Percentiles rank a stretch among this genome's conserved stretches.
Conservation (phyloP, 2,329 filamentous ascomycete genomes). For the Herpotrichia juniperi region DNA sequence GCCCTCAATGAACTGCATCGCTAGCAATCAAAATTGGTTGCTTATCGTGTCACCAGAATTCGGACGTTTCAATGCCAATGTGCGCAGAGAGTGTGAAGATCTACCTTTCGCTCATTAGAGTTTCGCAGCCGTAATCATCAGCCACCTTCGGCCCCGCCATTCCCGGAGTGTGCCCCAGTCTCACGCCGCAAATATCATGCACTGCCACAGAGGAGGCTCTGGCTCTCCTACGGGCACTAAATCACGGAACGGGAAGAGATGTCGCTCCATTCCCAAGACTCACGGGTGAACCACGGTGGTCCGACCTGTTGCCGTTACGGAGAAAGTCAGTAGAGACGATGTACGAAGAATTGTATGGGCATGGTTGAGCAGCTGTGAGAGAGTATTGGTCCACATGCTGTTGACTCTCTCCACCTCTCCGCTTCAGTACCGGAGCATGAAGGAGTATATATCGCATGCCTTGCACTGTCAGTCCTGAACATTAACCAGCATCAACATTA, state of each 20-base stretch:
- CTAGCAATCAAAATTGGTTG: conserved; percentile 2
- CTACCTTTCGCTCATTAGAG: not conserved
- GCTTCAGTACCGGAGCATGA: conserved; percentile 36
- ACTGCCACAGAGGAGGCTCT: conserved; percentile 23
- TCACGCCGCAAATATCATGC: conserved; percentile 2
- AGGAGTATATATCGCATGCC: conserved; percentile 38
- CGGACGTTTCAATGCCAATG: not conserved
- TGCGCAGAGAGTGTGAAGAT: not conserved
- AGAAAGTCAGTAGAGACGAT: conserved; percentile 15
- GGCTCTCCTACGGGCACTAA: conserved; percentile 38
- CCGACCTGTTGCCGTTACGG: conserved; percentile 37
- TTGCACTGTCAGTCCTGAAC: conserved; percentile 23
- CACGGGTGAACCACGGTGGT: conserved; percentile 27
- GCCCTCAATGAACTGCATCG: not conserved
- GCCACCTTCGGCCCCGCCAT: conserved; percentile 35
- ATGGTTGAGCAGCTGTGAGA: conserved; percentile 24
- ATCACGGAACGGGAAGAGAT: conserved; percentile 27
- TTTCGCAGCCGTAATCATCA: conserved; percentile 9
- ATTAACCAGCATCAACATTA: conserved; percentile 19
- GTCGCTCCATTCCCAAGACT: conserved; percentile 34
- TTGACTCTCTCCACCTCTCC: conserved; percentile 33
- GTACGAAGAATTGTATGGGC: conserved; percentile 29
- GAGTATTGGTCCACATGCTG: conserved; percentile 20
- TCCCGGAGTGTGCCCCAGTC: conserved; percentile 25
- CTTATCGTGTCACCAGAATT: conserved; percentile 1